A percentile compares a stretch with the other conserved stretches of the same genome.
These are phyloP conservation scores for Aspergillus pseudonomiae DNA, from an alignment of 2,329 filamentous ascomycete genomes.

Conservation along the genomic window DNA sequence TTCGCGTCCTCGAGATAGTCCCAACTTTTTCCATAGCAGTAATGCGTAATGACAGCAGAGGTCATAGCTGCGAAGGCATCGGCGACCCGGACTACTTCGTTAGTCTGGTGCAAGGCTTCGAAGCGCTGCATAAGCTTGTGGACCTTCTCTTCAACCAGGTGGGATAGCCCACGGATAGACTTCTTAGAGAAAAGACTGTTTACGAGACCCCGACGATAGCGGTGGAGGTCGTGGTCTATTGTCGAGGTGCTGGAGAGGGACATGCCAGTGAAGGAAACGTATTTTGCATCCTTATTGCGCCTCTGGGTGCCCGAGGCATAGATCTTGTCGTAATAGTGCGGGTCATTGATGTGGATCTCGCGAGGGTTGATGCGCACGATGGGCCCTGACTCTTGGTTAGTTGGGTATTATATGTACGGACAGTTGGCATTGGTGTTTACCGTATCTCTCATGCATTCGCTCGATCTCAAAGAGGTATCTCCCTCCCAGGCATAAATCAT, in stretches of 20 bases:
- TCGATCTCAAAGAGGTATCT: slow-evolving; percentile 28
- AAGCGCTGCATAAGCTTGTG: slow-evolving; percentile 21
- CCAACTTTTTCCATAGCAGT: slow-evolving; percentile 40
- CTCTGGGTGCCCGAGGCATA: slow-evolving; percentile 26
- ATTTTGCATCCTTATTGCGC: slow-evolving; percentile 28
- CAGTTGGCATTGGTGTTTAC: slow-evolving; percentile 4
- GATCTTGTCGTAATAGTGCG: slow-evolving; percentile 37
- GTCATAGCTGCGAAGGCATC: slow-evolving; percentile 30
- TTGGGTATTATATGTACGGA: too few species aligned
- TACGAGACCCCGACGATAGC: slow-evolving; percentile 44
- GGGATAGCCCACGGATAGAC: slow-evolving; percentile 39
- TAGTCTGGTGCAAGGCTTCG: slow-evolving; percentile 8
- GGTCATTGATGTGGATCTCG: slow-evolving; percentile 42
- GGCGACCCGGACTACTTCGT: slow-evolving; percentile 19
- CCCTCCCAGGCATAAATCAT: slow-evolving; percentile 27
- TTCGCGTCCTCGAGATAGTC: slow-evolving; percentile 34
- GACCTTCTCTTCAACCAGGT: slow-evolving; percentile 35
- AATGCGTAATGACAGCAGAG: slow-evolving; percentile 41
- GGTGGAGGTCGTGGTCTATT: slow-evolving; percentile 45
- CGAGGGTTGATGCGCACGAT: slow-evolving; percentile 41
- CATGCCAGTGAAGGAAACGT: slow-evolving; percentile 14
- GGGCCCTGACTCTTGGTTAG: slow-evolving; percentile 25
- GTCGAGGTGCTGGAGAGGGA: slow-evolving; percentile 34
- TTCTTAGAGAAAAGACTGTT: slow-evolving; percentile 50
- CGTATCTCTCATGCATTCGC: slow-evolving; percentile 31